Evolutionary conservation across 768 basidiomycete species (phyloP).

Genomic region (Mycena leptocephala): DNA sequence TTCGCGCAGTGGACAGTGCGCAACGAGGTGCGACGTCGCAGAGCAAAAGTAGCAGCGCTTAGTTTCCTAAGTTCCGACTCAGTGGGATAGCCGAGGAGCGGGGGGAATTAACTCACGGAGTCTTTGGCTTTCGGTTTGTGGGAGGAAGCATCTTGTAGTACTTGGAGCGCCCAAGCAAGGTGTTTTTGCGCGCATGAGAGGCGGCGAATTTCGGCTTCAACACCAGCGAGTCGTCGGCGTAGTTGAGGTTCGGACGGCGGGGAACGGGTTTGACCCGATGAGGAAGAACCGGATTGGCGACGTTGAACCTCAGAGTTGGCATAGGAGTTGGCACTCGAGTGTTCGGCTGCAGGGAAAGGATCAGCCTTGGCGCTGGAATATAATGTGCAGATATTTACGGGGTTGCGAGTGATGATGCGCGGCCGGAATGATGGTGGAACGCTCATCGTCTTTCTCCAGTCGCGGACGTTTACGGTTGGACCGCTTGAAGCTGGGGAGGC

Average conservation of each 20-base stretch:
- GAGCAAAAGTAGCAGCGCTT: neutral
- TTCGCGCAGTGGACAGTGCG: neutral
- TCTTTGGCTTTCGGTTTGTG: neutral
- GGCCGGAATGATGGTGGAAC: neutral
- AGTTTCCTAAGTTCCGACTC: neutral
- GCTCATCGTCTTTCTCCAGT: too few relatives aligned
- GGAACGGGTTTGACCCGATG: neutral
- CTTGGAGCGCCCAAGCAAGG: neutral
- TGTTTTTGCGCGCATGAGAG: neutral
- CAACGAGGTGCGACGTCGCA: neutral
- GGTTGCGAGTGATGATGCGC: too few relatives aligned
- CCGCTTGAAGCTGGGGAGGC: neutral
- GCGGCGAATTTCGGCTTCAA: neutral
- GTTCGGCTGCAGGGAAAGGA: too few relatives aligned
- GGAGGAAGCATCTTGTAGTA: neutral
- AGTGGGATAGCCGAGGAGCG: neutral
- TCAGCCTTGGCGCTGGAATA: too few relatives aligned
- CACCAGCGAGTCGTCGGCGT: neutral
- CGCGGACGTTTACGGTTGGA: neutral
- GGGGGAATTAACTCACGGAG: neutral
- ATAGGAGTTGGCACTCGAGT: neutral
- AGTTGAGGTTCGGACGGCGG: neutral
- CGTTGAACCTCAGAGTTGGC: neutral
- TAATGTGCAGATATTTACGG: too few relatives aligned
- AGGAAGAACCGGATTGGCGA: neutral